phyloP scores from a whole-genome alignment of 2,329 filamentous ascomycete genomes.

The Colletotrichum eremochloae region DNA sequence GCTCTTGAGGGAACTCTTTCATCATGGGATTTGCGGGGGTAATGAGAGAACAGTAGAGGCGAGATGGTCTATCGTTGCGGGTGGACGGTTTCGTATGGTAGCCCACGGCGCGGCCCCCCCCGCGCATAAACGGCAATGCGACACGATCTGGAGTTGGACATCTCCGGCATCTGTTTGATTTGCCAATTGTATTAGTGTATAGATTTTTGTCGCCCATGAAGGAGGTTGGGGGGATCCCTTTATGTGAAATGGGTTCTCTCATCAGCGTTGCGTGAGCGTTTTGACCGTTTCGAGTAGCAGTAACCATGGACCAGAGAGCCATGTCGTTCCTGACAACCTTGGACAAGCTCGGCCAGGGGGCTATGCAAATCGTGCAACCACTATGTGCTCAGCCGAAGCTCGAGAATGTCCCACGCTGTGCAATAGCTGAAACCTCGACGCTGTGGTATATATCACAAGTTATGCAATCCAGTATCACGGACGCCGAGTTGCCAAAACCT shows the following conservation, averaged over 20 bases:
- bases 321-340: no score
- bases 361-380: no score
- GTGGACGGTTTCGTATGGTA: conserved; percentile 33
- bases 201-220: conserved; percentile 45
- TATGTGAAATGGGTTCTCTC: neutral
- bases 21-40: conserved; percentile 7
- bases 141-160: conserved; percentile 42
- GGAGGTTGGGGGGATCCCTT: neutral
- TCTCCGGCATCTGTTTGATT: conserved; percentile 22
- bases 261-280: neutral
- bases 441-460: neutral
- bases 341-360: no score
- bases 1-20: conserved; percentile 20
- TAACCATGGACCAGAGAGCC: no score
- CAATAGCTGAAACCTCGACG: neutral
- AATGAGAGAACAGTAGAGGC: conserved; percentile 17
- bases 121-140: conserved; percentile 41
- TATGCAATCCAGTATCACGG: no score
- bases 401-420: neutral
- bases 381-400: no score
- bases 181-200: conserved; percentile 54
- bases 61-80: conserved; percentile 29
- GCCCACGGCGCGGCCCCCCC: conserved; percentile 25
- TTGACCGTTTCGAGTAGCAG: neutral
- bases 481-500: neutral